Evolutionary conservation across 129 eudicot genomes (phyloP).

Genomic region (Ambrosia artemisiifolia): DNA sequence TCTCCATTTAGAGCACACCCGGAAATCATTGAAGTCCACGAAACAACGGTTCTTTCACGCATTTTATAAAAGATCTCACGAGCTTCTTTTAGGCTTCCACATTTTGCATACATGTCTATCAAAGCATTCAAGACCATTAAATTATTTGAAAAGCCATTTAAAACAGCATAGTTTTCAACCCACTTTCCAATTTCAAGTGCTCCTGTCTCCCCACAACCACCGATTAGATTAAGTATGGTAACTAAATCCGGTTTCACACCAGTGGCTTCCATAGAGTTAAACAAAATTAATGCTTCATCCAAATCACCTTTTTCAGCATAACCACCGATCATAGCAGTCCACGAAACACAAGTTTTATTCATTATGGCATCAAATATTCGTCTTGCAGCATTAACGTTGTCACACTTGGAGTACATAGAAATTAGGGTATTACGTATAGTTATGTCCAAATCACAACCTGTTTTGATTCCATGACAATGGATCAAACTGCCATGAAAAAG

Average conservation of each 20-base stretch:
- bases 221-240: conserved; percentile 53
- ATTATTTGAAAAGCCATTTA: conserved; percentile 35
- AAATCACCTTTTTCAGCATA: conserved; percentile 69
- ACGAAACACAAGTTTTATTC: conserved; percentile 58
- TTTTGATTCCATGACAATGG: conserved; percentile 66
- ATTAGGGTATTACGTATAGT: conserved; percentile 56
- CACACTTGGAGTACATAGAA: conserved; percentile 78
- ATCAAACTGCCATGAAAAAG: conserved; percentile 47
- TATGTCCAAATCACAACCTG: conserved; percentile 53
- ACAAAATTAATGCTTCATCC: conserved; percentile 52
- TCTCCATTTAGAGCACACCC: conserved; percentile 72
- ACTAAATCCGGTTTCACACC: conserved; percentile 76
- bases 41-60: conserved; percentile 50
- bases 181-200: conserved; percentile 76
- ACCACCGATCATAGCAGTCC: conserved; percentile 82
- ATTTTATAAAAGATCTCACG: conserved; percentile 50
- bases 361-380: conserved; percentile 47
- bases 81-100: conserved; percentile 64
- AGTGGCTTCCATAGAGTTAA: conserved; percentile 55
- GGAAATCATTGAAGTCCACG: conserved; percentile 73
- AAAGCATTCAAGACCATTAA: conserved; percentile 67
- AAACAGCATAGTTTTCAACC: conserved; percentile 45
- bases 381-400: conserved; percentile 50
- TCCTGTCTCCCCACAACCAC: conserved; percentile 69
- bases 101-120: conserved; percentile 79